Evolutionary conservation across 2,329 filamentous ascomycete species (phyloP).

Genomic region (Phoma sp.): DNA sequence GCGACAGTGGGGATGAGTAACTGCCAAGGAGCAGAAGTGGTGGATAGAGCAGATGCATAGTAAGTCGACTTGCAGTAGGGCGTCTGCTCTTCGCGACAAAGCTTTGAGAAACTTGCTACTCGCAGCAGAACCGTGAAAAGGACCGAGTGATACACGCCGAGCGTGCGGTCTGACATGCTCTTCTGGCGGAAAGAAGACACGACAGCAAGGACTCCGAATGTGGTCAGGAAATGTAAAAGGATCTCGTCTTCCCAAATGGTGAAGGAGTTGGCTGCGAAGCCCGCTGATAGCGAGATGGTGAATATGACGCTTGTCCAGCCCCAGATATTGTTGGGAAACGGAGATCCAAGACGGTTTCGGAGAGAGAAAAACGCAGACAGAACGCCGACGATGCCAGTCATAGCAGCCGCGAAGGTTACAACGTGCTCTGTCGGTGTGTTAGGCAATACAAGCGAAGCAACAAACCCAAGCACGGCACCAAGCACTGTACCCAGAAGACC

Average conservation of each 20-base stretch:
- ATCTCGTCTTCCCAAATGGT: constrained; percentile 99
- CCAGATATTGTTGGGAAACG: constrained; percentile 80
- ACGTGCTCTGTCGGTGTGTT: constrained; percentile 50
- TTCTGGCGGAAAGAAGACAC: constrained; percentile 77
- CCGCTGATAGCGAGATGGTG: constrained; percentile 84
- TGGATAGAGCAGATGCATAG: constrained; percentile 89
- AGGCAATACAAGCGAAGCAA: constrained; percentile 52
- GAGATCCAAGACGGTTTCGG: constrained; percentile 52
- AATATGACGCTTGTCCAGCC: constrained; percentile 84
- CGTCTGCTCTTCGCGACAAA: constrained; percentile 98
- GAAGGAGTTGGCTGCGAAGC: constrained; percentile 97
- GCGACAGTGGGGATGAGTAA: constrained; percentile 79
- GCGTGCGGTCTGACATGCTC: constrained; percentile 68
- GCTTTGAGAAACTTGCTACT: constrained; percentile 82
- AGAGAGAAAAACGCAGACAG: constrained; percentile 51
- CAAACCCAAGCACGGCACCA: constrained; percentile 52
- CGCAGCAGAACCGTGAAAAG: constrained; percentile 81
- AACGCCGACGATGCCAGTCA: constrained; percentile 50
- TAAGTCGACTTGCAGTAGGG: constrained; percentile 95
- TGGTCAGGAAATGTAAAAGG: constrained; percentile 85
- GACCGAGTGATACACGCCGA: constrained; percentile 84
- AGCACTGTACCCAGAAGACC: constrained; percentile 57
- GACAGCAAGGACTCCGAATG: constrained; percentile 80
- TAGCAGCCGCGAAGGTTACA: constrained; percentile 50
- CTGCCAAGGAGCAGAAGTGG: constrained; percentile 92